Conservation (phyloP, 768 basidiomycete genomes). For the Serendipita indica region DNA sequence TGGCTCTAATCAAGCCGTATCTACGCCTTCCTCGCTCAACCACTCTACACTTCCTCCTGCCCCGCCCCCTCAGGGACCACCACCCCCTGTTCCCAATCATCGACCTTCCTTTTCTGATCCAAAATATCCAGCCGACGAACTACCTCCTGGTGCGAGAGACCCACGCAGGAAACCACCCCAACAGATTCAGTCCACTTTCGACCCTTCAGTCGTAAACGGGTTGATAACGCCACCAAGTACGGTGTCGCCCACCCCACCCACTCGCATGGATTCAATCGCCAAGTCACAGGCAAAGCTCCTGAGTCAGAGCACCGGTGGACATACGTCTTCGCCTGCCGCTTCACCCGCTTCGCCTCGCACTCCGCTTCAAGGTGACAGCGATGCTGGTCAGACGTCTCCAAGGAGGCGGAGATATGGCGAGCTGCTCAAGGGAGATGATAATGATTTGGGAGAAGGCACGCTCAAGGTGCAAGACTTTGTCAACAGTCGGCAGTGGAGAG, state of each 20-base stretch:
- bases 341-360: slow-evolving; percentile 6
- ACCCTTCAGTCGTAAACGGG: not conserved
- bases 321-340: not conserved
- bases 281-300: slow-evolving; percentile 4
- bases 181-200: not conserved
- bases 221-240: not conserved
- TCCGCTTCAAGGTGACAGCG: not conserved
- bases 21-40: slow-evolving; percentile 6
- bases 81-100: slow-evolving; percentile 2
- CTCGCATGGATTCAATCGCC: not conserved
- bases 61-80: slow-evolving; percentile 2
- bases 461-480: not conserved
- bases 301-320: not conserved
- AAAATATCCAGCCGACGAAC: not conserved
- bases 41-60: not conserved
- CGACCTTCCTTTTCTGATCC: slow-evolving; percentile 3
- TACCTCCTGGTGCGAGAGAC: not conserved
- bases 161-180: not conserved
- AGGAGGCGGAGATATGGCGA: not conserved
- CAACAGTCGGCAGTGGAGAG: slow-evolving; percentile 5
- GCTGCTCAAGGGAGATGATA: not conserved
- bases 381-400: not conserved
- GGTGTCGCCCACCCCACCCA: not conserved
- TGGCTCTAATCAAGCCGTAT: not conserved
- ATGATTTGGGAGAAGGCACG: not conserved